Conservation (phyloP, 2,329 filamentous ascomycete genomes). For the Purpureocillium takamizusanense region DNA sequence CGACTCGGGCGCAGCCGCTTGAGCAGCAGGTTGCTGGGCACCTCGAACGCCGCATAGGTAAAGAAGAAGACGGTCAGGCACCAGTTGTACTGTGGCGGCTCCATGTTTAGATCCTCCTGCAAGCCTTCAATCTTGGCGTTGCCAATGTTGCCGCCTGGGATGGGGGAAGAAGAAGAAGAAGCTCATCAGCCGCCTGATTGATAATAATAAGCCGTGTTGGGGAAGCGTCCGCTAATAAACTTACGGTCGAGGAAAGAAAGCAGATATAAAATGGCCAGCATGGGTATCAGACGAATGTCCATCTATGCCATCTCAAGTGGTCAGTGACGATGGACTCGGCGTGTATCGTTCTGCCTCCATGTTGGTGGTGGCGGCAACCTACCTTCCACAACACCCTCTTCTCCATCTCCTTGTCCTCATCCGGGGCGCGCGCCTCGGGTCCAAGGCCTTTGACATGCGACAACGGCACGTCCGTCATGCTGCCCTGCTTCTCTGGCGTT, state of each 20-base stretch:
- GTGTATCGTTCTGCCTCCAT: no score
- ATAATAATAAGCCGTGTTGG: no score
- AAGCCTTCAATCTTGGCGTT: constrained; percentile 59
- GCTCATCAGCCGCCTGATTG: no score
- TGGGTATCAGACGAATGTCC: constrained; percentile 43
- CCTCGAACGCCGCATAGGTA: constrained; percentile 65
- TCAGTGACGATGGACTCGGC: no score
- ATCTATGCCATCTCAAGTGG: constrained; percentile 26
- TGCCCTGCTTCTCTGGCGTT: neutral
- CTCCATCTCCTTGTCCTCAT: constrained; percentile 22
- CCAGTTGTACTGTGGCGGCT: constrained; percentile 60
- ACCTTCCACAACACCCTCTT: constrained; percentile 50
- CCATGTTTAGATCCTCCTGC: constrained; percentile 46
- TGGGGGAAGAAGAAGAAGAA: no score
- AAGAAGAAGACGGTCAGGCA: constrained; percentile 69
- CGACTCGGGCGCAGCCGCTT: constrained; percentile 64
- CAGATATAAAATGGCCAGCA: constrained; percentile 60
- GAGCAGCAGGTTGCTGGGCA: constrained; percentile 68
- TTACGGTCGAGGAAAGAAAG: constrained; percentile 58
- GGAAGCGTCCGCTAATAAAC: no score
- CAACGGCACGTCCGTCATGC: neutral
- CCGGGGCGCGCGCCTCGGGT: neutral
- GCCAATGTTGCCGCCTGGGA: constrained; percentile 47
- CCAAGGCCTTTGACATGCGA: neutral
- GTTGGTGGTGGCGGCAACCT: no score